Evolutionary conservation across 2,329 filamentous ascomycete species (phyloP).

Genomic region (Kalmusia sp.): DNA sequence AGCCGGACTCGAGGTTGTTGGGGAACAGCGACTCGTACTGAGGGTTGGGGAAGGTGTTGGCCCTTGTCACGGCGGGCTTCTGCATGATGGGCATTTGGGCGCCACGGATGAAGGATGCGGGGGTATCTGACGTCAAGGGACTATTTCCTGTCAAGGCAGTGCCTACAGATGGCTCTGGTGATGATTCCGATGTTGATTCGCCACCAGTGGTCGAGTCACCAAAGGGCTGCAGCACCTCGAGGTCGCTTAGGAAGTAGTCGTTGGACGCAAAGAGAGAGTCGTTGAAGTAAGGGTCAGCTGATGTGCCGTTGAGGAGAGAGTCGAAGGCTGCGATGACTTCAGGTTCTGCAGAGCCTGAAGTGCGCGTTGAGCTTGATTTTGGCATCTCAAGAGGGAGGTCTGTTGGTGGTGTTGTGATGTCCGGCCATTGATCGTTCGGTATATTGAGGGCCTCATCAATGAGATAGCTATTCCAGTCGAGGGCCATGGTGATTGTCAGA

Average conservation of each 20-base stretch:
- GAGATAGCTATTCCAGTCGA: slow-evolving; percentile 50
- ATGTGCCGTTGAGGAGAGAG: slow-evolving; percentile 34
- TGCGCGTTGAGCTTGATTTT: slow-evolving; percentile 41
- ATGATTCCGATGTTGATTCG: slow-evolving; percentile 46
- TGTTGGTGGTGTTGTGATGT: slow-evolving; percentile 38
- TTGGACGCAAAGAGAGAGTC: slow-evolving; percentile 46
- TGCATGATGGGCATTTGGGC: slow-evolving; percentile 34
- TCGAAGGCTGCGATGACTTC: slow-evolving; percentile 42
- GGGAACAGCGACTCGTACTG: slow-evolving; percentile 46
- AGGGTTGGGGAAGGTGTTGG: slow-evolving; percentile 44
- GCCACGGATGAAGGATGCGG: slow-evolving; percentile 32
- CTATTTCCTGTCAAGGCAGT: slow-evolving; percentile 20
- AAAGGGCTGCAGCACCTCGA: slow-evolving; percentile 47
- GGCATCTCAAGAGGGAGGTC: slow-evolving; percentile 42
- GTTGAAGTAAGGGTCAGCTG: slow-evolving; percentile 45
- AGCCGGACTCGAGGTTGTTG: slow-evolving; percentile 41
- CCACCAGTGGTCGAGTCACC: slow-evolving; percentile 38
- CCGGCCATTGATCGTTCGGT: slow-evolving; percentile 48
- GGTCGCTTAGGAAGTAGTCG: slow-evolving; percentile 50
- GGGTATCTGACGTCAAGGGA: slow-evolving; percentile 31
- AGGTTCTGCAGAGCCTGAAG: slow-evolving; percentile 37
- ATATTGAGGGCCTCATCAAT: slow-evolving; percentile 45
- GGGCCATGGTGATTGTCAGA: slow-evolving; percentile 42
- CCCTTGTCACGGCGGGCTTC: slow-evolving; percentile 31
- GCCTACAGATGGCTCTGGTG: slow-evolving; percentile 41